These are phyloP conservation scores for Penicillium verhagenii DNA, from an alignment of 495 filamentous ascomycete species.

Conservation along the genomic window DNA sequence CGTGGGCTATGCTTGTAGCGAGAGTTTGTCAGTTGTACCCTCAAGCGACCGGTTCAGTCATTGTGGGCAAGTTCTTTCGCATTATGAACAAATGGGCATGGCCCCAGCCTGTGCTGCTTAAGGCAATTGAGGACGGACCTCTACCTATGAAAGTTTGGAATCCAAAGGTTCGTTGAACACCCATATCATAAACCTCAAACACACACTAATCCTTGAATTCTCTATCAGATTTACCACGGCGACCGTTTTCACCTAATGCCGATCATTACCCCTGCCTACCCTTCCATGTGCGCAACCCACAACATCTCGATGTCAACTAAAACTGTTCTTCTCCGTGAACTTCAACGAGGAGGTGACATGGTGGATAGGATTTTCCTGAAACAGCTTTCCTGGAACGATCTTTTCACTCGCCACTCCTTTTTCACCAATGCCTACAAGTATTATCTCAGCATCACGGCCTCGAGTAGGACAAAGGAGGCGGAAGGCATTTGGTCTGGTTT, in stretches of 20 bases:
- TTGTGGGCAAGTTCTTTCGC: constrained; percentile 89
- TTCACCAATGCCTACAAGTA: constrained; percentile 93
- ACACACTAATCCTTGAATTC: background rate
- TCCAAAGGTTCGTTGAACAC: constrained; percentile 61
- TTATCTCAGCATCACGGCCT: constrained; percentile 85
- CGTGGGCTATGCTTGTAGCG: constrained; percentile 96
- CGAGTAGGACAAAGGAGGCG: constrained; percentile 79
- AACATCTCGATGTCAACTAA: constrained; percentile 87
- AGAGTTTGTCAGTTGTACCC: constrained; percentile 97
- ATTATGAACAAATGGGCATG: constrained; percentile 91
- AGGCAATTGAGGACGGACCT: constrained; percentile 80
- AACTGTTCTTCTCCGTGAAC: constrained; percentile 75
- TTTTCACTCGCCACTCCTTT: constrained; percentile 86
- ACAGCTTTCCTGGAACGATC: constrained; percentile 75
- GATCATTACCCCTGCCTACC: constrained; percentile 94
- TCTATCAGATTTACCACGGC: constrained; percentile 66
- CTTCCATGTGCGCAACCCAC: constrained; percentile 94
- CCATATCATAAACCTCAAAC: background rate
- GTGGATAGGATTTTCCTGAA: constrained; percentile 77
- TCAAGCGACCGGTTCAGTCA: constrained; percentile 77
- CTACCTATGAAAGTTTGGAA: constrained; percentile 90
- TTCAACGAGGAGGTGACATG: constrained; percentile 73
- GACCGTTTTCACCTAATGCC: constrained; percentile 91
- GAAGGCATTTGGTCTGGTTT: constrained; percentile 86
- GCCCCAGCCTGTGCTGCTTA: constrained; percentile 87